Evolutionary conservation across 345 rosid species (phyloP).

Genomic region (Arabidopsis suecica): DNA sequence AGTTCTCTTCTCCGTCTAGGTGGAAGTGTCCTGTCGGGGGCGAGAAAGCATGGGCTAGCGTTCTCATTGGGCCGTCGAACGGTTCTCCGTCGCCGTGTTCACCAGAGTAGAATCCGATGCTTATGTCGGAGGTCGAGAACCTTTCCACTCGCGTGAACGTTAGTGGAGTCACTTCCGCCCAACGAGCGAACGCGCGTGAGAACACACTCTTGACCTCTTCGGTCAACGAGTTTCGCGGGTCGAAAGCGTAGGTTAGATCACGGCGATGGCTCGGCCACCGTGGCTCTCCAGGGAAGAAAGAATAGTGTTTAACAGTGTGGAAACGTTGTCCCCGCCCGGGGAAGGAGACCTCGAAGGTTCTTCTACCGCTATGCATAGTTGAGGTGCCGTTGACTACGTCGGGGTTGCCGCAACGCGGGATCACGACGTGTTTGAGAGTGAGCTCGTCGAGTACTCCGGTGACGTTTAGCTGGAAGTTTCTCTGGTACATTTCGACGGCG

Average conservation of each 20-base stretch:
- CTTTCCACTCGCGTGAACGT: conserved; percentile 58
- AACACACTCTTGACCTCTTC: conserved; percentile 64
- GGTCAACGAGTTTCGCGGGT: conserved; percentile 49
- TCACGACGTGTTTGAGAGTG: conserved; percentile 61
- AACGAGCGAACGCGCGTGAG: conserved; percentile 69
- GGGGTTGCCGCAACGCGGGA: conserved; percentile 86
- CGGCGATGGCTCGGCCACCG: conserved; percentile 61
- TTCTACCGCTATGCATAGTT: conserved; percentile 66
- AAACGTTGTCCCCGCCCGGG: conserved; percentile 27
- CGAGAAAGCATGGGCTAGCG: conserved; percentile 89
- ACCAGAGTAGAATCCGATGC: conserved; percentile 69
- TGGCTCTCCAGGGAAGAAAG: conserved; percentile 73
- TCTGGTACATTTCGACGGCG: conserved; percentile 75
- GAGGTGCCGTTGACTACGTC: conserved; percentile 85
- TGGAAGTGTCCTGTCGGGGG: conserved; percentile 81
- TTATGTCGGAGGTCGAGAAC: conserved; percentile 57
- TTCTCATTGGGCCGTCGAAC: conserved; percentile 81
- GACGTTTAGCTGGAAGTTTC: conserved; percentile 67
- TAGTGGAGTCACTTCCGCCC: conserved; percentile 74
- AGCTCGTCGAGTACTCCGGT: conserved; percentile 74
- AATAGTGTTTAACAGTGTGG: conserved; percentile 65
- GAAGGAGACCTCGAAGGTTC: conserved; percentile 39
- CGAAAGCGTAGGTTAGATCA: conserved; percentile 70
- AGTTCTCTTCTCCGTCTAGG: conserved; percentile 71
- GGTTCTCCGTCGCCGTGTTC: conserved; percentile 94